phyloP scores from a whole-genome alignment of 768 basidiomycete genomes.

The Collybia nuda region DNA sequence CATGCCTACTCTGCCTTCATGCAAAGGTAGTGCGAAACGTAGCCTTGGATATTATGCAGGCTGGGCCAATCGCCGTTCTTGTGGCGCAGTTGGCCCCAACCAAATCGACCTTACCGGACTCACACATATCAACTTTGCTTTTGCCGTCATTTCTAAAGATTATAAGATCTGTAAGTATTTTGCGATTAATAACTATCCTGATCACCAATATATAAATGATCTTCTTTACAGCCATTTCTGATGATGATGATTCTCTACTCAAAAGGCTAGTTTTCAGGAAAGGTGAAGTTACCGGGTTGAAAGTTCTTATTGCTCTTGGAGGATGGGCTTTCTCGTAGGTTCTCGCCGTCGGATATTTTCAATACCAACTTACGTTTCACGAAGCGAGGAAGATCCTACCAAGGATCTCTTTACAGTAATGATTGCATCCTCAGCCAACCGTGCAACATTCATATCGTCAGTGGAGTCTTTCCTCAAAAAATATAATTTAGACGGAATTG shows the following conservation, averaged over 20 bases:
- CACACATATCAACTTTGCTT: constrained; percentile 14
- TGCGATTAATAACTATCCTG: neutral
- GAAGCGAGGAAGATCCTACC: constrained; percentile 8
- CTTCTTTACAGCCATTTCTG: constrained; percentile 5
- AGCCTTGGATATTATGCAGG: constrained; percentile 22
- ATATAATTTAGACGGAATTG: constrained; percentile 18
- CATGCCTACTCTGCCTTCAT: constrained; percentile 8
- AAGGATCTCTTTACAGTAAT: constrained; percentile 12
- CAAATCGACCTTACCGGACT: constrained; percentile 14
- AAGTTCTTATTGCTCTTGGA: constrained; percentile 19
- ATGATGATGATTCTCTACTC: constrained; percentile 8
- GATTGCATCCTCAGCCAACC: constrained; percentile 8
- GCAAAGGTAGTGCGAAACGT: constrained; percentile 5
- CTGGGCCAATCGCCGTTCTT: constrained; percentile 12
- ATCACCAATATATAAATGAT: too few relatives aligned
- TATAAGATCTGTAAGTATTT: neutral
- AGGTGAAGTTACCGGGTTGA: constrained; percentile 2
- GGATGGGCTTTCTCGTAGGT: constrained; percentile 18
- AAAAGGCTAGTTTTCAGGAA: constrained; percentile 13
- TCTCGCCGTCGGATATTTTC: constrained; percentile 14
- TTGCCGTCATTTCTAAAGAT: constrained; percentile 16
- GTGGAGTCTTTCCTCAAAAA: constrained; percentile 9
- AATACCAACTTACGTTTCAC: constrained; percentile 8
- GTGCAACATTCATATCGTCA: constrained; percentile 18
- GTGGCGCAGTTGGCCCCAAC: neutral